Conservation (phyloP, 805 yeast species). For the Saitoella complicata region DNA sequence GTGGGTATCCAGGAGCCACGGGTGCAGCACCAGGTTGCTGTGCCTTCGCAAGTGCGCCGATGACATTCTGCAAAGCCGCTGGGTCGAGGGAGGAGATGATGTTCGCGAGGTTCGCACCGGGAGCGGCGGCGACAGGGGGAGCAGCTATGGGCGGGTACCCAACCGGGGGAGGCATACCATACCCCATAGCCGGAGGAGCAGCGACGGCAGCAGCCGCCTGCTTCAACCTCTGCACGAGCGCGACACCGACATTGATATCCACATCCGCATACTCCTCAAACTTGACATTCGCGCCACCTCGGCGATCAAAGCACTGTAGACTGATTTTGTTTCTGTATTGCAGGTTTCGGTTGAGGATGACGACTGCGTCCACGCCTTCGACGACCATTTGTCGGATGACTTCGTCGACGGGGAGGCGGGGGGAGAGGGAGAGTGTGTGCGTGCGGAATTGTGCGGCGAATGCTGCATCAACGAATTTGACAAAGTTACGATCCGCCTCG, state of each 20-base stretch:
- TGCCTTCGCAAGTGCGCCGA: background rate
- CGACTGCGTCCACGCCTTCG: constrained; percentile 58
- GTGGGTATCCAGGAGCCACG: too few relatives aligned
- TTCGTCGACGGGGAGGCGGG: constrained; percentile 29
- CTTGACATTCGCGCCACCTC: constrained; percentile 44
- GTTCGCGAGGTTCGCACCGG: background rate
- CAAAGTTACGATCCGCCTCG: constrained; percentile 23
- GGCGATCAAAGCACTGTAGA: constrained; percentile 52
- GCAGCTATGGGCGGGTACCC: too few relatives aligned
- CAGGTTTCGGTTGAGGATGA: constrained; percentile 40
- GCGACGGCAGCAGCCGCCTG: background rate
- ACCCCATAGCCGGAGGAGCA: background rate
- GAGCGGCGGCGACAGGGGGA: background rate
- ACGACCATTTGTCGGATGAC: constrained; percentile 62
- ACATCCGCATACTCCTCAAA: constrained; percentile 37
- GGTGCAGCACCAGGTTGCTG: background rate
- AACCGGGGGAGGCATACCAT: too few relatives aligned
- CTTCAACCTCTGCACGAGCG: background rate
- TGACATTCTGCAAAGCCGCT: background rate
- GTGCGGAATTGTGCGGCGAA: constrained; percentile 27
- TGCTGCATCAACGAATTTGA: constrained; percentile 24
- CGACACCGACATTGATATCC: background rate
- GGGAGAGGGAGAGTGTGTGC: constrained; percentile 20
- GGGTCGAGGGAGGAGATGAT: background rate
- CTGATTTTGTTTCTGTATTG: constrained; percentile 33